Conservation (phyloP, 345 rosid genomes). For the Nasturtium officinale region DNA sequence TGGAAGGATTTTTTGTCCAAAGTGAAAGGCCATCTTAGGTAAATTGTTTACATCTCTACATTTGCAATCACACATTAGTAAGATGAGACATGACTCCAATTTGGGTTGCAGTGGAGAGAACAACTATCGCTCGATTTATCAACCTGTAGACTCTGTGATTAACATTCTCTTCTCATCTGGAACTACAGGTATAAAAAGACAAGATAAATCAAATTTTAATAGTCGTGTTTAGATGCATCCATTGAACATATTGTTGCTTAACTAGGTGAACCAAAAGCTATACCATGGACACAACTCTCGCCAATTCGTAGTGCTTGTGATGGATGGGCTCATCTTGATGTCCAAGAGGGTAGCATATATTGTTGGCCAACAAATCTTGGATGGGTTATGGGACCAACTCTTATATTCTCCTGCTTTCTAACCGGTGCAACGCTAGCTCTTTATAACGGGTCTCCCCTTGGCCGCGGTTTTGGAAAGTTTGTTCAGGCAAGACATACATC, state of each 20-base stretch:
- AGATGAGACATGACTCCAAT: constrained; percentile 7
- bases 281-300: constrained; percentile 85
- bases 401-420: constrained; percentile 66
- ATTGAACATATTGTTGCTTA: constrained; percentile 1
- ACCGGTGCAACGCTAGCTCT: constrained; percentile 85
- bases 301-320: constrained; percentile 72
- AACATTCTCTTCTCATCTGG: constrained; percentile 94
- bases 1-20: constrained; percentile 70
- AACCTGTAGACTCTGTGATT: constrained; percentile 56
- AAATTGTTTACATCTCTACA: constrained; percentile 21
- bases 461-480: constrained; percentile 79
- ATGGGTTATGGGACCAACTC: constrained; percentile 90
- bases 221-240: neutral
- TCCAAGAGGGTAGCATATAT: constrained; percentile 56
- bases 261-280: constrained; percentile 96
- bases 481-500: constrained; percentile 54
- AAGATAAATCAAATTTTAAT: neutral
- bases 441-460: constrained; percentile 89
- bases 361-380: constrained; percentile 98
- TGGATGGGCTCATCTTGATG: constrained; percentile 65
- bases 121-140: constrained; percentile 56
- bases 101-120: constrained; percentile 47
- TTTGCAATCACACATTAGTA: neutral
- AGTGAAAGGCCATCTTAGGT: constrained; percentile 53
- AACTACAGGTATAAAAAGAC: constrained; percentile 68